Base-by-base conservation (phyloP, 345 rosid genomes). In the Jatropha curcas region DNA sequence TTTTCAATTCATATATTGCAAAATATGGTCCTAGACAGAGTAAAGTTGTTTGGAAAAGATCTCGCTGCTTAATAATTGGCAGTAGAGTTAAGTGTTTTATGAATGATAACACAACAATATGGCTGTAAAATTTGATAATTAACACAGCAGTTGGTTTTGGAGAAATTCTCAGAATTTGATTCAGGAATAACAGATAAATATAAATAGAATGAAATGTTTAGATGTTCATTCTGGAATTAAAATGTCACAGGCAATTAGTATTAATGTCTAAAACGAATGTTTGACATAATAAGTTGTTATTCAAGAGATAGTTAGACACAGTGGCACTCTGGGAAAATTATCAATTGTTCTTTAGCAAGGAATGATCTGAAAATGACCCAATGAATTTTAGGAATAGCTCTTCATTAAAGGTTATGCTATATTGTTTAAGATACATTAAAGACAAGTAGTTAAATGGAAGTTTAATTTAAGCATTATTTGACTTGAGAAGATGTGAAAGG, bases 21-120 rank as follows among this genome's bases (percentile, higher is more conserved):
- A 46, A 24, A 43, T 43, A 46, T 45, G 68, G 31, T 43, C 28
- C 35, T 27, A 46, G 24, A 37, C 17, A 22, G 7, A 19, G 22
- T 16, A 7, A 45, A 17, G 56, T 65, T 68, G 48, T 43, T 22
- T 30, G 4, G 56, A 45, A 28, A 73, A 46, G 58, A 30, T 73
- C 20, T 24, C n/a, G n/a, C 4, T 24, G 31, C 43, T 63, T 10
- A 19, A 22, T 53, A 35, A 31, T 62, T 50, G 39, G 61, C 28
- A 28, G 17, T 52, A 39, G n/a, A 30, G 25, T 53, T 30, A 20
- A 1, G 61, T 37, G 24, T 17, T 72, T 58, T 13, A 20, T 45
- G 39, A 70, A 53, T 51, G 43, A 60, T 19, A 6, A 33, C 37
- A 60, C 4, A 13, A 50, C 9, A 50, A 60, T n/a, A 4, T 24